Conservation (phyloP, 768 basidiomycete species). For the Lentinula aciculospora region DNA sequence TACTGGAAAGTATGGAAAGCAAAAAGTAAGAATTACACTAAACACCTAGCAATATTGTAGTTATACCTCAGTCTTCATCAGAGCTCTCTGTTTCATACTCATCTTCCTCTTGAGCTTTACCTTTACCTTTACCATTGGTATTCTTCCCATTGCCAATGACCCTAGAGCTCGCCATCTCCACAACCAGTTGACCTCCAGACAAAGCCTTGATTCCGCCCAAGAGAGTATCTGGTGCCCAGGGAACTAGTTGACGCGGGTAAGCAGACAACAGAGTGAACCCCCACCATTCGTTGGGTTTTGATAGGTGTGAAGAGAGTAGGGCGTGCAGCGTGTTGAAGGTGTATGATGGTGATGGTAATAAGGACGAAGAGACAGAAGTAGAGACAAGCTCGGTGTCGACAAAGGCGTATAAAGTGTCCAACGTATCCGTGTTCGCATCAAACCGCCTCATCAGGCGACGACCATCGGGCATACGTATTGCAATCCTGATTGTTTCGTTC, state of each 20-base stretch:
- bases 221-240: conserved; percentile 33
- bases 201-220: conserved; percentile 45
- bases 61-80: background rate
- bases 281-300: conserved; percentile 49
- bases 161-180: conserved; percentile 35
- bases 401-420: conserved; percentile 67
- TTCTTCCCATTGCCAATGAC: background rate
- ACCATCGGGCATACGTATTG: conserved; percentile 53
- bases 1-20: too few relatives aligned
- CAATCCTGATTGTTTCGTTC: conserved; percentile 22
- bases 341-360: conserved; percentile 17
- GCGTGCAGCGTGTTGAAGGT: conserved; percentile 25
- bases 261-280: conserved; percentile 64
- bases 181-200: conserved; percentile 58
- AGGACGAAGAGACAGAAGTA: conserved; percentile 32
- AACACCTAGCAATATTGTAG: too few relatives aligned
- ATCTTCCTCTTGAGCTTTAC: background rate
- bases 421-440: conserved; percentile 28
- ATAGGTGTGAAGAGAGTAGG: background rate
- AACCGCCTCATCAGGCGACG: conserved; percentile 57
- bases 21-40: too few relatives aligned
- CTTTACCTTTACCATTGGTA: background rate
- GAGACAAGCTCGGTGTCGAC: conserved; percentile 58
- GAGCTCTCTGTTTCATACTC: conserved; percentile 9
- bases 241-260: conserved; percentile 65